These are phyloP conservation scores for Kuraishia hungarica DNA, from an alignment of 805 yeast species.

Conservation along the genomic window DNA sequence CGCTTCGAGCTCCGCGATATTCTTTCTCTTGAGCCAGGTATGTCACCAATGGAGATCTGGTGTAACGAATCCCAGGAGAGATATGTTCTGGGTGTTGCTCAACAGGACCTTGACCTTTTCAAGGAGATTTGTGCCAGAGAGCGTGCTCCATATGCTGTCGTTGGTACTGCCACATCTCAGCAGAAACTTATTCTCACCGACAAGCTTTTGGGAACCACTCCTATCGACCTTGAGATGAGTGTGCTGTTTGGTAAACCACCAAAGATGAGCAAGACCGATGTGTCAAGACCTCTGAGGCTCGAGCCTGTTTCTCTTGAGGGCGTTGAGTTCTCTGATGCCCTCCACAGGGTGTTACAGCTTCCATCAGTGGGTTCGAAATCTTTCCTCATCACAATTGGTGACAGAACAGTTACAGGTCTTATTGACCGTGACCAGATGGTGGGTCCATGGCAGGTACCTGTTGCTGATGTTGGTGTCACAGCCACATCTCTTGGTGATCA, in stretches of 20 bases:
- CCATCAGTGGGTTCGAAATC: constrained; percentile 95
- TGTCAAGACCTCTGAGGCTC: constrained; percentile 50
- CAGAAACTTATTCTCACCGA: constrained; percentile 78
- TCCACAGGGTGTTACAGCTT: constrained; percentile 73
- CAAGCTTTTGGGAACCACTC: constrained; percentile 65
- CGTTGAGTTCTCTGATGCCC: constrained; percentile 49
- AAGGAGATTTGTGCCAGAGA: constrained; percentile 84
- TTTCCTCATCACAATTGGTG: constrained; percentile 96
- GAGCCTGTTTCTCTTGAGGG: constrained; percentile 23
- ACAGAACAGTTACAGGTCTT: constrained; percentile 93
- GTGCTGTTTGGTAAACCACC: constrained; percentile 96
- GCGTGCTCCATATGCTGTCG: constrained; percentile 93
- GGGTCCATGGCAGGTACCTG: constrained; percentile 99
- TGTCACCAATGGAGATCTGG: constrained; percentile 99
- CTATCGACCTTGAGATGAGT: constrained; percentile 94
- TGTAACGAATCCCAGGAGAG: constrained; percentile 99
- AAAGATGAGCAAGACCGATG: constrained; percentile 74
- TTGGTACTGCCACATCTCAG: constrained; percentile 88
- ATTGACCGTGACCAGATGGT: constrained; percentile 98
- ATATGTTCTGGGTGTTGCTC: constrained; percentile 87
- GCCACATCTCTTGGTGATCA: constrained; percentile 79
- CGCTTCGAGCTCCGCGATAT: constrained; percentile 84
- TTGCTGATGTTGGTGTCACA: constrained; percentile 96
- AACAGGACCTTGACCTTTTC: constrained; percentile 64
- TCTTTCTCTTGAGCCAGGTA: constrained; percentile 87